Evolutionary conservation across 164 flowering plant genomes (phyloP).

Genomic region (Magnolia changhungtana): DNA sequence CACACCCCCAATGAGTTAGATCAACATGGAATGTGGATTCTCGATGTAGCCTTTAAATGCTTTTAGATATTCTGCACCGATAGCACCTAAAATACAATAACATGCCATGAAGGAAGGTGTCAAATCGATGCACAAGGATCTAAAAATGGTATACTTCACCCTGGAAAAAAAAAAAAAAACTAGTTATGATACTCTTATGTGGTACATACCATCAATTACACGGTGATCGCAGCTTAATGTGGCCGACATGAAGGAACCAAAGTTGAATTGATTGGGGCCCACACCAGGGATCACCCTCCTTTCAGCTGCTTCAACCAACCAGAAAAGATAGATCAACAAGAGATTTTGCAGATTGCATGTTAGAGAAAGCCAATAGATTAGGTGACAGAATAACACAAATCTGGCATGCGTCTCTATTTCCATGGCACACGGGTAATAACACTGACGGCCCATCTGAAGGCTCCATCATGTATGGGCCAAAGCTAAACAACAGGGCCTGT

Average conservation of each 20-base stretch:
- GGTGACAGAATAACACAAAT: too few species aligned
- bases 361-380: too few species aligned
- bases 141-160: neutral
- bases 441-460: too few species aligned
- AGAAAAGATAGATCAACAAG: too few species aligned
- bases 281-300: conserved; percentile 74
- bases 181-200: neutral
- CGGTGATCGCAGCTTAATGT: conserved; percentile 98
- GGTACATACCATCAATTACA: conserved; percentile 79
- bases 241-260: conserved; percentile 89
- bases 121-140: neutral
- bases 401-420: too few species aligned
- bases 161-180: neutral
- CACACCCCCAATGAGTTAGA: conserved; percentile 26
- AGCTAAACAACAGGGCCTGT: too few species aligned
- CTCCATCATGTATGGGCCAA: too few species aligned
- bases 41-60: conserved; percentile 89
- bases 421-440: too few species aligned
- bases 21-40: conserved; percentile 84
- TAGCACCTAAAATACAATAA: conserved; percentile 56
- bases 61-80: conserved; percentile 93
- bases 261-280: conserved; percentile 50
- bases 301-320: conserved; percentile 27
- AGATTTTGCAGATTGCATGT: too few species aligned
- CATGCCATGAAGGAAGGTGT: neutral